Evolutionary conservation across 768 basidiomycete genomes (phyloP), one percentile per base, ranked within the genome.

Genomic region (Mycena vulgaris): DNA sequence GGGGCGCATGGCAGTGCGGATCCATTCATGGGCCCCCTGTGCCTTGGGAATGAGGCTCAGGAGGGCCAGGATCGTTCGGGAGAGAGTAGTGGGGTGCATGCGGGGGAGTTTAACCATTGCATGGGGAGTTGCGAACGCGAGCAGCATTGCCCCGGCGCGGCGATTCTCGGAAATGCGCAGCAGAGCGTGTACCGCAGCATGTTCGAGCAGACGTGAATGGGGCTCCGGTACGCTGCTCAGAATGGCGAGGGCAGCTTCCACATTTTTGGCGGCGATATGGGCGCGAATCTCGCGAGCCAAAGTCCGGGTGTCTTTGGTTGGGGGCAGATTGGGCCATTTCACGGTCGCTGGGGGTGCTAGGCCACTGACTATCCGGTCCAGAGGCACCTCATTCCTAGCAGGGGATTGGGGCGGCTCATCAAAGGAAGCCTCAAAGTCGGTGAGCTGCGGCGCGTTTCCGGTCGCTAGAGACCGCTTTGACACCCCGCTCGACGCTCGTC

Each of bases 131-230:
- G 39, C 56, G 17, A 48, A 64, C 1, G 48, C 23, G 3, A 60
- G 57, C 2, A 69, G 30, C 9, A 70, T 21, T 3, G 23, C 33
- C 2, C 68, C 63, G 0, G 63, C 69, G 17, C 51, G 57, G n/a
- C 13, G 25, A 14, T 9, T 8, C 0, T 59, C 48, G 10, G 1
- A 1, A 3, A 39, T 19, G 27, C 69, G 69, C 21, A 70, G 69
- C 21, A 70, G 63, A 9, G 69, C 63, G 28, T 70, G 69, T 5
- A 70, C 69, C 2, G 58, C 23, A 2, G 63, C 28, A 47, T 70
- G 69, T 19, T 10, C 48, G 13, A 70, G 49, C 5, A 70, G 35
- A 48, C 63, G 63, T 8, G 69, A 56, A 25, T 60, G 31, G 21
- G 62, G 69, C 14, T 27, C 17, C 5, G 47, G 48, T 5, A 40